These are phyloP conservation scores for Rusavskia elegans DNA, from an alignment of 495 filamentous ascomycete genomes.

Conservation along the genomic window DNA sequence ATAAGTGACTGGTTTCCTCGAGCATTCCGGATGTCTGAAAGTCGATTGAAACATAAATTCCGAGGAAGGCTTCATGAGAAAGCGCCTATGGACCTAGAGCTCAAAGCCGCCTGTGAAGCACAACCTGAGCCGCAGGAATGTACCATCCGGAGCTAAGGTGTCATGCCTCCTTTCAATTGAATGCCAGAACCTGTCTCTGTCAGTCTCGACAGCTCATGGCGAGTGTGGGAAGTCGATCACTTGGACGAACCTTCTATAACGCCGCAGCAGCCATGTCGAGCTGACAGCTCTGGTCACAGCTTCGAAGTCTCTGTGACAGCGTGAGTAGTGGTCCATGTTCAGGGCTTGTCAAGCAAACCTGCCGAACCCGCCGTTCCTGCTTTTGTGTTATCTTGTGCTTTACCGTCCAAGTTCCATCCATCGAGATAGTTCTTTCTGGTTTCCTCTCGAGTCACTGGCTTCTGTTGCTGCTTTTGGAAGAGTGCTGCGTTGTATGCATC, in stretches of 20 bases:
- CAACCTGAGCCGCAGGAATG: not conserved
- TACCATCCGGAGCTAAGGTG: not conserved
- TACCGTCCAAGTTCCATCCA: not conserved
- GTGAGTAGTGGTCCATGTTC: not conserved
- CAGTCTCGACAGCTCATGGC: too few relatives aligned
- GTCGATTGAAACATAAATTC: constrained; percentile 8
- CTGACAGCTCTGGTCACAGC: not conserved
- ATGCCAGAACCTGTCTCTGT: too few relatives aligned
- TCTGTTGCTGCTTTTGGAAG: not conserved
- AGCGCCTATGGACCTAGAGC: constrained; percentile 9
- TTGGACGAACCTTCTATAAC: too few relatives aligned
- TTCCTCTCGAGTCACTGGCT: not conserved
- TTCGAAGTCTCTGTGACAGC: not conserved
- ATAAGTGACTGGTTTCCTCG: constrained; percentile 9
- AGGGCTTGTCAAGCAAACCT: not conserved
- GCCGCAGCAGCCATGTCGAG: too few relatives aligned
- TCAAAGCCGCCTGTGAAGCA: constrained; percentile 7
- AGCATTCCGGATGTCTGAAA: constrained; percentile 8
- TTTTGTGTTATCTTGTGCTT: not conserved
- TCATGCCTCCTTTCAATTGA: too few relatives aligned
- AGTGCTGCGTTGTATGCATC: not conserved
- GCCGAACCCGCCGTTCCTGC: not conserved
- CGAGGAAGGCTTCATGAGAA: constrained; percentile 7
- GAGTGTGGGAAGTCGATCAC: too few relatives aligned
- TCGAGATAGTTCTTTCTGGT: not conserved